Percentiles rank a stretch among this genome's conserved stretches.
Conservation (phyloP, 441 rosid genomes). For the Macaranga tanarius region DNA sequence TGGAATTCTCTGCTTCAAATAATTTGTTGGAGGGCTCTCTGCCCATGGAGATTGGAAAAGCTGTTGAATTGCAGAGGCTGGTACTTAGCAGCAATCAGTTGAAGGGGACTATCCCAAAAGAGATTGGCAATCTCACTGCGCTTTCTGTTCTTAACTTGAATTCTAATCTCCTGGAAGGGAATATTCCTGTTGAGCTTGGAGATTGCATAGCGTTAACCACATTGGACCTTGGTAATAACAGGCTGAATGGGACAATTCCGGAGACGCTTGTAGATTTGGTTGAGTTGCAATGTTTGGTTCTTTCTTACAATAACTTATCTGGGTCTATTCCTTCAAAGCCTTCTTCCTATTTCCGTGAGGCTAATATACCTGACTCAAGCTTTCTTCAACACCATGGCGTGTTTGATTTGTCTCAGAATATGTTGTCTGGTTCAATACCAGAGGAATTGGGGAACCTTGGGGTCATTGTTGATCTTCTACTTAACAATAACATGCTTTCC, state of each 20-base stretch:
- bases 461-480: constrained; percentile 60
- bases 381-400: constrained; percentile 87
- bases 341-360: constrained; percentile 61
- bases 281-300: constrained; percentile 80
- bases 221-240: constrained; percentile 78
- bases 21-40: constrained; percentile 64
- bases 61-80: constrained; percentile 52
- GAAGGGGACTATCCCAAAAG: constrained; percentile 59
- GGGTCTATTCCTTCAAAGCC: constrained; percentile 66
- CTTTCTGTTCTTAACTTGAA: constrained; percentile 72
- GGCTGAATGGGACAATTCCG: constrained; percentile 69
- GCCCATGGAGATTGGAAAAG: constrained; percentile 58
- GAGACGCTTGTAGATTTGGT: constrained; percentile 49
- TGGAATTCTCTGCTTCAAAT: constrained; percentile 80
- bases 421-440: constrained; percentile 68
- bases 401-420: constrained; percentile 75
- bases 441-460: constrained; percentile 62
- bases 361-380: constrained; percentile 64
- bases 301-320: constrained; percentile 68
- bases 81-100: constrained; percentile 61
- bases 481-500: constrained; percentile 64
- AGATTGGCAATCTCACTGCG: constrained; percentile 59
- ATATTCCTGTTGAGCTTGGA: constrained; percentile 64
- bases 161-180: constrained; percentile 60
- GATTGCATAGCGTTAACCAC: constrained; percentile 65